phyloP scores from a whole-genome alignment of 1,284 basidiomycete species.

The Volvariella surrecta region DNA sequence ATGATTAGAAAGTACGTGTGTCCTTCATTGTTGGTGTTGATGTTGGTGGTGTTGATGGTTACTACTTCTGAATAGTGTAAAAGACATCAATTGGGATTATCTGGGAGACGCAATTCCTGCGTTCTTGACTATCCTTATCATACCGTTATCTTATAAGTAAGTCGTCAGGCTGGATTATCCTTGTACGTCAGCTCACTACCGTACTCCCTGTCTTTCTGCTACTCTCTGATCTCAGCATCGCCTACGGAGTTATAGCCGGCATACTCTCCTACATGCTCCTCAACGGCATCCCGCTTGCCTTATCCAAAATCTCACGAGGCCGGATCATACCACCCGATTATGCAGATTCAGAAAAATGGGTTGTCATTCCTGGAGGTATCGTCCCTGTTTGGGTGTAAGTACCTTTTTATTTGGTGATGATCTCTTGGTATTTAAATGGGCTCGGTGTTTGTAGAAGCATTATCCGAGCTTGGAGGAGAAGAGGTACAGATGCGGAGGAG shows the following conservation, averaged over 20 bases:
- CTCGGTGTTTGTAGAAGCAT: too few relatives aligned
- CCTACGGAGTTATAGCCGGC: conserved; percentile 84
- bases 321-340: conserved; percentile 63
- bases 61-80: conserved; percentile 37
- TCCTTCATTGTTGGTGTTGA: background rate
- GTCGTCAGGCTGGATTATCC: too few relatives aligned
- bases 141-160: conserved; percentile 73
- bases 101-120: conserved; percentile 81
- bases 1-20: conserved; percentile 75
- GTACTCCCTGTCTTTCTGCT: conserved; percentile 3
- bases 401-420: too few relatives aligned
- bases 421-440: too few relatives aligned
- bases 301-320: conserved; percentile 48
- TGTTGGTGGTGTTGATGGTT: too few relatives aligned
- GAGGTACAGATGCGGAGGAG: too few relatives aligned
- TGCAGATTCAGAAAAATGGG: conserved; percentile 58
- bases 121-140: conserved; percentile 72
- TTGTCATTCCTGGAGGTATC: conserved; percentile 59
- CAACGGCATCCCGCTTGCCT: conserved; percentile 60
- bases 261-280: conserved; percentile 65
- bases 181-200: too few relatives aligned
- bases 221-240: conserved; percentile 48
- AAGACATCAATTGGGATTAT: conserved; percentile 87
- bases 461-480: too few relatives aligned
- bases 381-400: conserved; percentile 64